Conservation (phyloP, 345 rosid genomes). For the Raphanus raphanistrum region DNA sequence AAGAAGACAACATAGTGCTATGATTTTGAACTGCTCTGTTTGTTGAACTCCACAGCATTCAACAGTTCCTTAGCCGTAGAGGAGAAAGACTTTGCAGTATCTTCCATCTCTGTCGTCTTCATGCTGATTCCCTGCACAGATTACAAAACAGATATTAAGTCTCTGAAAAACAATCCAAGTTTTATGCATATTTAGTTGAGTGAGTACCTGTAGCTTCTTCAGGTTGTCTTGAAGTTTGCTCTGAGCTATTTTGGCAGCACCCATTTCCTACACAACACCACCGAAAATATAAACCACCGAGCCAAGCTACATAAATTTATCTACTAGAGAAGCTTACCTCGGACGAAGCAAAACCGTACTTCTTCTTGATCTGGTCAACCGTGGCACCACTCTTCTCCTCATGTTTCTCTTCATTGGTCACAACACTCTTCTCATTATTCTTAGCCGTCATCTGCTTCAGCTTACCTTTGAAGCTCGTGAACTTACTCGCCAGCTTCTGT, state of each 20-base stretch:
- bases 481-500: conserved; percentile 67
- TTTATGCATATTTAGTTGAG: no score
- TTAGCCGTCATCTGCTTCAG: conserved; percentile 64
- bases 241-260: conserved; percentile 76
- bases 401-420: conserved; percentile 58
- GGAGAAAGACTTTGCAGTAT: conserved; percentile 82
- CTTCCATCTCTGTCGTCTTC: conserved; percentile 78
- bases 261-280: conserved; percentile 54
- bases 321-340: conserved; percentile 47
- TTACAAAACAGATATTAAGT: neutral
- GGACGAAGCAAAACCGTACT: conserved; percentile 69
- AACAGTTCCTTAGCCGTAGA: conserved; percentile 76
- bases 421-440: conserved; percentile 58
- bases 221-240: conserved; percentile 80
- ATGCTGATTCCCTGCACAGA: conserved; percentile 66
- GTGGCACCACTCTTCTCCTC: conserved; percentile 52
- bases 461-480: conserved; percentile 69
- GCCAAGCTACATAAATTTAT: neutral
- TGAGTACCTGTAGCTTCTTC: conserved; percentile 69
- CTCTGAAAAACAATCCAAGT: no score
- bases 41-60: conserved; percentile 64
- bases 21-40: conserved; percentile 42
- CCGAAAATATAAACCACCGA: neutral
- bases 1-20: neutral
- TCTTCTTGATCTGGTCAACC: conserved; percentile 86